Evolutionary conservation across 202 grass and related monocot species (phyloP), one percentile per base, ranked within the genome.

Genomic region (Zizania palustris): DNA sequence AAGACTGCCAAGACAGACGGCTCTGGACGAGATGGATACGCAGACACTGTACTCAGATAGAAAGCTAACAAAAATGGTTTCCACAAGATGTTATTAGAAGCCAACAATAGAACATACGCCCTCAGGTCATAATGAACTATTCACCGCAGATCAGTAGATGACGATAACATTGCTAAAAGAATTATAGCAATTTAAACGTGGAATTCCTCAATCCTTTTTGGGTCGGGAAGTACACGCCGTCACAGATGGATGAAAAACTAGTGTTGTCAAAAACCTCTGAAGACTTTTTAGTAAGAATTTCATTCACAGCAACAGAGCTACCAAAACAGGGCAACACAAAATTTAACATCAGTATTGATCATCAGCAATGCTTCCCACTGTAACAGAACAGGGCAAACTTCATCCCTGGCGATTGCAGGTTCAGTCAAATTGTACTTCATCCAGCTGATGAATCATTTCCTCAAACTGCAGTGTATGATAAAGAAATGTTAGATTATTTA

Each of bases 381-480:
- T 5, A n/a, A 63, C 14, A 9, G n/a, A 63, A 60, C 9, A 34
- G n/a, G 28, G 28, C 7, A 6, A 38, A 12, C 60, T 39, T 39
- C 60, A 20, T 8, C 10, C n/a, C 6, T 45, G 64, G 19, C 19
- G 41, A 65, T 43, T 19, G 7, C 74, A 53, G 74, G 11, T 60
- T 88, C 45, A 84, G 59, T 88, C 61, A 43, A 85, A 7, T 66
- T 92, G 82, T 75, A 88, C 80, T 67, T 62, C 73, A 51, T 74
- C 72, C 75, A 92, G 45, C 80, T 83, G 63, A 1, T 50, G 55
- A 34, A 86, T 92, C 75, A 89, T 88, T 82, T 92, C 67, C 79
- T 92, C 90, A 84, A 89, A 83, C 90, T 92, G 85, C 48, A 73
- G 21, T 3, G 71, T 65, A 72, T 69, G 42, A 9, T 7, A 51